Base-by-base conservation (phyloP, 768 basidiomycete genomes). In the Multifurca ochricompacta region DNA sequence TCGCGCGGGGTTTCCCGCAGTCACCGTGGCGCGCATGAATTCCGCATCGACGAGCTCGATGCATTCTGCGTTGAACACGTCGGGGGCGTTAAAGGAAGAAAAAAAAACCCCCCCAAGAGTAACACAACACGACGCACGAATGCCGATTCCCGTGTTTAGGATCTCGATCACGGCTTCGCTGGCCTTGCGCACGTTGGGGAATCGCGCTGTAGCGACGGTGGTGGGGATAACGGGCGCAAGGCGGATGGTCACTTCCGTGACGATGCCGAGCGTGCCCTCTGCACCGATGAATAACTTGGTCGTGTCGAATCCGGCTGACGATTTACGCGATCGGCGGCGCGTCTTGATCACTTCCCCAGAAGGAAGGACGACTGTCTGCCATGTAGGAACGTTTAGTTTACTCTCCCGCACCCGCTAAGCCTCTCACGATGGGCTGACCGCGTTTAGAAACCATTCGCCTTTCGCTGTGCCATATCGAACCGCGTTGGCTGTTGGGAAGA, bases 341-440 rank as follows among this genome's bases (percentile, higher is more conserved):
- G 93, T 96, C 64, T 93, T 93, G 65, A 96, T 93, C 11, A 95
- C 84, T 65, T 91, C 80, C 1, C 93, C 93, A 5, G 81, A 82
- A 2, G 92, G 89, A 3, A 95, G 79, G 0, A 96, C 92, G 2
- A 93, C 87, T 0, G 91, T 95, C 85, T 92, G 56, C 14, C 35
- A 51, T n/a, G n/a, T n/a, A 48, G 32, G 41, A 13, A 51, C 37
- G n/a, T 51, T 28, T 36, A 49, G 44, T 11, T 9, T 6, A n/a
- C 34, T 11, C 10, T 2, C 4, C n/a, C n/a, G n/a, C n/a, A n/a
- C n/a, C n/a, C n/a, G n/a, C n/a, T n/a, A n/a, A n/a, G n/a, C n/a
- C n/a, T n/a, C n/a, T n/a, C n/a, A 42, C n/a, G 44, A 39, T 32
- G 30, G 39, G 18, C 78, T 46, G 63, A 89, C 89, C 21, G 79